phyloP scores from a whole-genome alignment of 306 rosid genomes.

The Crotalaria pallida region DNA sequence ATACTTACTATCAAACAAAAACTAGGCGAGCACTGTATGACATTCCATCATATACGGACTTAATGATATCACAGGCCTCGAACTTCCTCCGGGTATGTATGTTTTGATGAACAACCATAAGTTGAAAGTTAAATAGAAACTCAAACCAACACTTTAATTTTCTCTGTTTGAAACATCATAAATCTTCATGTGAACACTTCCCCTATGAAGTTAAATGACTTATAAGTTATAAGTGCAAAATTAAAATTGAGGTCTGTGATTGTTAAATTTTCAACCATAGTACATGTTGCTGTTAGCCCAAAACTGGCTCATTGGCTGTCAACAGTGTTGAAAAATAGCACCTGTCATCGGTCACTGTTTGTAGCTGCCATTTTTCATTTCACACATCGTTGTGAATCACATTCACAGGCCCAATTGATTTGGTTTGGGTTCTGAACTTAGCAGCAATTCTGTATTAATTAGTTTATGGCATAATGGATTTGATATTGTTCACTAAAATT shows the following conservation, averaged over 20 bases:
- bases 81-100: constrained; percentile 43
- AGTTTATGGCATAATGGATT: no score
- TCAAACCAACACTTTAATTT: background rate
- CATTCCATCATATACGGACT: constrained; percentile 47
- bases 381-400: background rate
- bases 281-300: background rate
- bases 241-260: background rate
- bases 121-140: background rate
- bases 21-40: constrained; percentile 35
- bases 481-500: no score
- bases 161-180: background rate
- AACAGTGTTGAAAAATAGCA: background rate
- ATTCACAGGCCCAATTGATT: background rate
- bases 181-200: background rate
- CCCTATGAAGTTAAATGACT: background rate
- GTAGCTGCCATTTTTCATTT: background rate
- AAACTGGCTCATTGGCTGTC: background rate
- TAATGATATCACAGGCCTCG: constrained; percentile 48
- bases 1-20: constrained; percentile 40
- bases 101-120: background rate
- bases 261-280: background rate
- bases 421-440: background rate
- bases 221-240: background rate
- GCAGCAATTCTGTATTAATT: no score
- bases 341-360: background rate